Percentiles rank a stretch among this genome's conserved stretches.
These are phyloP conservation scores for Piedraia hortae DNA, from an alignment of 2,329 filamentous ascomycete species.

Conservation along the genomic window DNA sequence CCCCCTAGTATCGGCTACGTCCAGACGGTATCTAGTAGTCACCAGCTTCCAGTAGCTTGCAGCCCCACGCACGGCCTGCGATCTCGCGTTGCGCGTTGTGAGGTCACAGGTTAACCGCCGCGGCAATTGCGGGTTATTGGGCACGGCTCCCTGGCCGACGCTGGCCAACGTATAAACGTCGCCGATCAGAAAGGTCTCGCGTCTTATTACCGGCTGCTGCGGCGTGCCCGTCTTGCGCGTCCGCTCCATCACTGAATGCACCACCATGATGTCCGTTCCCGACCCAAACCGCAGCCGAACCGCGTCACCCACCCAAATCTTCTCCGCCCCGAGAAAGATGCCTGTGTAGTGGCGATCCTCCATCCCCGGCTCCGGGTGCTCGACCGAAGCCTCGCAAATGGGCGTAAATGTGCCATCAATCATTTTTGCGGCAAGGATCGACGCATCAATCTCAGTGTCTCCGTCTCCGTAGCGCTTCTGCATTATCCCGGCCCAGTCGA, in stretches of 20 bases:
- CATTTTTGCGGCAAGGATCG: slow-evolving; percentile 27
- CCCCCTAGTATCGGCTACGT: slow-evolving; percentile 26
- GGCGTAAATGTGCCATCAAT: slow-evolving; percentile 28
- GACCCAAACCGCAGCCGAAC: slow-evolving; percentile 21
- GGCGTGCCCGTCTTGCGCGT: slow-evolving; percentile 6
- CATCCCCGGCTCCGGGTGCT: slow-evolving; percentile 12
- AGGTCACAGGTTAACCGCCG: slow-evolving; percentile 25
- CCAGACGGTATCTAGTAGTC: slow-evolving; percentile 9
- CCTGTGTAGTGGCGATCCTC: slow-evolving; percentile 23
- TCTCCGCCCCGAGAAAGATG: slow-evolving; percentile 29
- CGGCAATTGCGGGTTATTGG: slow-evolving; percentile 19
- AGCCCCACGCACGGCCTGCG: slow-evolving; percentile 13
- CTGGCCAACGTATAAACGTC: slow-evolving; percentile 25
- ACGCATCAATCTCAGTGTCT: slow-evolving; percentile 27
- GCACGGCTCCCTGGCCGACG: slow-evolving; percentile 9
- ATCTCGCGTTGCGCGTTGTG: slow-evolving; percentile 18
- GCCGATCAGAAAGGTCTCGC: slow-evolving; percentile 17
- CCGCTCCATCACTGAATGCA: slow-evolving; percentile 19
- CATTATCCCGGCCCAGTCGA: slow-evolving; percentile 23
- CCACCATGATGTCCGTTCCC: slow-evolving; percentile 21
- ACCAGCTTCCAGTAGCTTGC: slow-evolving; percentile 20
- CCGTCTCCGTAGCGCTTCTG: slow-evolving; percentile 18
- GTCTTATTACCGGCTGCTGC: slow-evolving; percentile 4
- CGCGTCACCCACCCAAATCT: slow-evolving; percentile 31
- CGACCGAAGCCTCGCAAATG: slow-evolving; percentile 20